Evolutionary conservation across 306 rosid species (phyloP).

Genomic region (Comarum palustre): DNA sequence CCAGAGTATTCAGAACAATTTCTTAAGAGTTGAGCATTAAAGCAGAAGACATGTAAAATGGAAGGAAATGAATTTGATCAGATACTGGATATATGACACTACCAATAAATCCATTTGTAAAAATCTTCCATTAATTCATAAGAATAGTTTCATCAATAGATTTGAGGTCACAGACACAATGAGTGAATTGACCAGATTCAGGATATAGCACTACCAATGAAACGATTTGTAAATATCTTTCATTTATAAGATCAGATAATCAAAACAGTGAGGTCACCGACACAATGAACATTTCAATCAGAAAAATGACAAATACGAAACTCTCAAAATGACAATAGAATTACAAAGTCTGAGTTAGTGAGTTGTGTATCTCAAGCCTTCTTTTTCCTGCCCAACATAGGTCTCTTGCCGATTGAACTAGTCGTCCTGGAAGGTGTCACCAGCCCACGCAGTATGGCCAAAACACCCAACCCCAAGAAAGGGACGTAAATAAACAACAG

Average conservation of each 20-base stretch:
- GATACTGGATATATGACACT: too few species aligned
- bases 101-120: too few species aligned
- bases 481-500: slow-evolving; percentile 48
- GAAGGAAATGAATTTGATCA: neutral
- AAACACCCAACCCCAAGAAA: slow-evolving; percentile 53
- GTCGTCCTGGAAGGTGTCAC: slow-evolving; percentile 38
- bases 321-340: neutral
- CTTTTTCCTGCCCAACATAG: slow-evolving; percentile 47
- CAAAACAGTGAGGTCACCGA: neutral
- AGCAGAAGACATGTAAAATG: too few species aligned
- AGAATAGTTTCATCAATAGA: neutral
- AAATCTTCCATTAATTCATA: neutral
- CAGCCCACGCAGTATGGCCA: slow-evolving; percentile 60
- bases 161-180: neutral
- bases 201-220: neutral
- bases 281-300: neutral
- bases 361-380: slow-evolving; percentile 36
- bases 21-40: neutral
- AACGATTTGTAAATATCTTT: neutral
- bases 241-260: neutral
- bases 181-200: neutral
- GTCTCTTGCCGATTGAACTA: slow-evolving; percentile 31
- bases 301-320: neutral
- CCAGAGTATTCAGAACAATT: neutral
- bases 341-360: slow-evolving; percentile 3